Base-by-base conservation (phyloP, 202 grass and related monocot species). In the Hordeum pubiflorum region DNA sequence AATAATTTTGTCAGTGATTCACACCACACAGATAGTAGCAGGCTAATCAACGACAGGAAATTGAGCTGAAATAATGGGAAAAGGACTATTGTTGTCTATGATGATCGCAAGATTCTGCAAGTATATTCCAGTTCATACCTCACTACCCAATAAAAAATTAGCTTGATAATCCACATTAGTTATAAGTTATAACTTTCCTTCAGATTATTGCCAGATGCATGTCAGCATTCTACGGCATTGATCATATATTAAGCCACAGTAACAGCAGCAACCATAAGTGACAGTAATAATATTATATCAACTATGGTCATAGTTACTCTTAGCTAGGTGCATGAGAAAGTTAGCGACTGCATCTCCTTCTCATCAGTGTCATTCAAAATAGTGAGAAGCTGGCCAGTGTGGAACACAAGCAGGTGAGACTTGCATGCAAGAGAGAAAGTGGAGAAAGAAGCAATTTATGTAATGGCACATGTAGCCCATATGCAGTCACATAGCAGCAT, bases 1-100 rank as follows among this genome's bases (percentile, higher is more conserved):
- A 79, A 66, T 32, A 48, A 39, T 32, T 48, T 69, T 27, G 0
- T 86, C 75, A 82, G 67, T 14, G 59, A 13, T 36, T 17, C 0
- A 14, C 43, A 43, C 32, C 23, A 29, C 81, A 84, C 21, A 10
- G 1, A 81, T 75, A 57, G 31, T 69, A 79, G 4, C 54, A 88
- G 3, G 12, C 23, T 61, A 76, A 41, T 75, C 5, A 1, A 50
- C 46, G 1, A 50, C 5, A 50, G 5, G 14, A 17, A 50, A 50
- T 17, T 50, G 46, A 50, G 20, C 31, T 62, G 34, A 60, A 68
- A 59, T 8, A 38, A 24, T 22, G 4, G 13, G 21, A 48, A 5
- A 29, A 0, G 20, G 13, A 36, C 31, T 21, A 14, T 9, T 57
- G 21, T 46, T 59, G n/a, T 23, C 52, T 80, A 36, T 46, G 41